Evolutionary conservation across 139 green algal species (phyloP).

Genomic region (Marvania coccoides): DNA sequence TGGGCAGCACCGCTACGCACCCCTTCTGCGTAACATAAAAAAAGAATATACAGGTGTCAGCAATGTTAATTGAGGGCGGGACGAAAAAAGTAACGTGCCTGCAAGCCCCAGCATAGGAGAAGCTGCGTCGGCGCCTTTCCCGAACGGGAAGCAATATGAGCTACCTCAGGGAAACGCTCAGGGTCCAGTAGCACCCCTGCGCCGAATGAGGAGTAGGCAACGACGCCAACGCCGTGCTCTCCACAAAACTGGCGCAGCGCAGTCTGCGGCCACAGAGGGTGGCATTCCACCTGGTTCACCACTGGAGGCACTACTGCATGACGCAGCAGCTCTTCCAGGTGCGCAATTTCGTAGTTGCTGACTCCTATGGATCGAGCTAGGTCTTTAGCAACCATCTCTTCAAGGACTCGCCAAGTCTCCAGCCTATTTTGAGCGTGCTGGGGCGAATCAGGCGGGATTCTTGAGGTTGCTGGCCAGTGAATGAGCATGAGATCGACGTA

Average conservation of each 20-base stretch:
- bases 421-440: constrained; percentile 36
- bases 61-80: too few species aligned
- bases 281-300: constrained; percentile 6
- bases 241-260: background rate
- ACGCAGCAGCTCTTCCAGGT: background rate
- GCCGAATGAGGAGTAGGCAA: constrained; percentile 5
- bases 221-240: background rate
- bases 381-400: constrained; percentile 3
- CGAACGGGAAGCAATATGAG: background rate
- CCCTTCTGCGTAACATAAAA: too few species aligned
- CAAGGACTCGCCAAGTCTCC: constrained; percentile 60
- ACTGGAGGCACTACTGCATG: background rate
- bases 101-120: background rate
- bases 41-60: too few species aligned
- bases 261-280: background rate
- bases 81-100: too few species aligned
- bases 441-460: constrained; percentile 11
- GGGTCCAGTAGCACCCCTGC: background rate
- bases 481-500: constrained; percentile 60
- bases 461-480: constrained; percentile 61
- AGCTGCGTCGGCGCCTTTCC: background rate
- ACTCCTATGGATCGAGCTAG: background rate
- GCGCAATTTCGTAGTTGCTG: constrained; percentile 8
- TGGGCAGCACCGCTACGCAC: background rate
- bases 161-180: background rate